Percentiles rank a stretch among this genome's conserved stretches.
Conservation (phyloP, 495 filamentous ascomycete genomes). For the Penicillium ucsense region DNA sequence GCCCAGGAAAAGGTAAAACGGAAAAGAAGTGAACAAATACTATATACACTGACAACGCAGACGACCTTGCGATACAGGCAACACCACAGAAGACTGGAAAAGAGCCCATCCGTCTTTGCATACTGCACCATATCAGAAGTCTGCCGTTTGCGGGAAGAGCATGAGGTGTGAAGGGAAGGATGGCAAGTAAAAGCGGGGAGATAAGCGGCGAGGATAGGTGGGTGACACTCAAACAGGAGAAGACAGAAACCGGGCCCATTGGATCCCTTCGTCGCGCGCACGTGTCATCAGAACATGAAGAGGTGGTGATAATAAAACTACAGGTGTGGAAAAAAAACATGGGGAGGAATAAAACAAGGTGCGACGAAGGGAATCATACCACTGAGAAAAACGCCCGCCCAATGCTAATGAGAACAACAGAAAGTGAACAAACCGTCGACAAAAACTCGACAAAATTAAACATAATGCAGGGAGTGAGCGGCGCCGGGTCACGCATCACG, state of each 20-base stretch:
- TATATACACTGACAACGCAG: constrained; percentile 35
- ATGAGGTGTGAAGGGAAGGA: constrained; percentile 7
- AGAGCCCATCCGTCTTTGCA: background rate
- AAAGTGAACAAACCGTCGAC: constrained; percentile 1
- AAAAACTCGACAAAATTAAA: constrained; percentile 8
- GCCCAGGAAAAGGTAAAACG: constrained; percentile 1
- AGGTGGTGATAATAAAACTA: constrained; percentile 29
- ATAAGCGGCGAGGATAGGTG: constrained; percentile 2
- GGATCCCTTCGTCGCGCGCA: constrained; percentile 15
- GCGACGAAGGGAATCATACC: constrained; percentile 9
- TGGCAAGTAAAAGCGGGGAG: constrained; percentile 7
- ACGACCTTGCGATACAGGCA: constrained; percentile 11
- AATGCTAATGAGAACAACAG: constrained; percentile 20
- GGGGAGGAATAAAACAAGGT: constrained; percentile 9
- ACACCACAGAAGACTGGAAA: background rate
- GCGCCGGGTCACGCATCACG: constrained; percentile 14
- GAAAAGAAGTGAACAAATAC: constrained; percentile 12
- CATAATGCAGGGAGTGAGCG: constrained; percentile 1
- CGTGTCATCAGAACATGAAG: constrained; percentile 19
- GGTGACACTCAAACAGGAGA: constrained; percentile 12
- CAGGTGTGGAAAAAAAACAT: constrained; percentile 14
- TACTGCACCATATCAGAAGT: background rate
- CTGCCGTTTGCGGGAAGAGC: constrained; percentile 12
- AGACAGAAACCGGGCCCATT: constrained; percentile 14
- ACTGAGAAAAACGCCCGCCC: constrained; percentile 30